Evolutionary conservation across 2,329 filamentous ascomycete species (phyloP).

Genomic region (Hypoxylon sp.): DNA sequence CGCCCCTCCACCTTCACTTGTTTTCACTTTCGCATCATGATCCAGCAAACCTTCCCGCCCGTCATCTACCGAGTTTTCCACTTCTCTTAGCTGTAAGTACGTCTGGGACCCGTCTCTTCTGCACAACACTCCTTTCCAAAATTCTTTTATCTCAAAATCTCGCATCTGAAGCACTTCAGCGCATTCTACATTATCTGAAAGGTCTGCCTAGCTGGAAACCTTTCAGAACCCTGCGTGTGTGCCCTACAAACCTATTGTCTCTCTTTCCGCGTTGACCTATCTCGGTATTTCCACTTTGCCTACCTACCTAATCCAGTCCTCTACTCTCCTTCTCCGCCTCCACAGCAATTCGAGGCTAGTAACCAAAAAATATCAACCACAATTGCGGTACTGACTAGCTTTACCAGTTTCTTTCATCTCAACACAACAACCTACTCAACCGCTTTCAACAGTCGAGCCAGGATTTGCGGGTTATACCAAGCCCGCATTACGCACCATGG

Average conservation of each 20-base stretch:
- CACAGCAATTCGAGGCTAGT: background rate
- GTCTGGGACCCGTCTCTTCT: background rate
- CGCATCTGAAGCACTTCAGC: slow-evolving; percentile 7
- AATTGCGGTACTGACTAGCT: background rate
- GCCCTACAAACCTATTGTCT: background rate
- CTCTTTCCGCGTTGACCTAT: background rate
- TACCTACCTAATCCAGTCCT: background rate
- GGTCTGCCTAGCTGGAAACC: slow-evolving; percentile 2
- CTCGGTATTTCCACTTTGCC: background rate
- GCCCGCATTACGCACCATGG: slow-evolving; percentile 36
- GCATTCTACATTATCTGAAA: slow-evolving; percentile 18
- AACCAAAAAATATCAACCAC: background rate
- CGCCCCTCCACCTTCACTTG: slow-evolving; percentile 26
- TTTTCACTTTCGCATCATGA: slow-evolving; percentile 48
- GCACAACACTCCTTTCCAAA: background rate
- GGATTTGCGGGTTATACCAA: slow-evolving; percentile 6
- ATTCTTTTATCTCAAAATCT: background rate
- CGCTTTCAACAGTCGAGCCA: slow-evolving; percentile 5
- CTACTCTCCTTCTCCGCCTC: background rate
- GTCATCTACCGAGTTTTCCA: slow-evolving; percentile 41
- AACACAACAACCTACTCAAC: slow-evolving; percentile 7
- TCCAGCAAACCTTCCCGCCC: slow-evolving; percentile 44
- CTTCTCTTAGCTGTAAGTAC: slow-evolving; percentile 50
- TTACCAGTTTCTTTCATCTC: slow-evolving; percentile 14
- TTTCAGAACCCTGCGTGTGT: background rate